These are phyloP conservation scores for Grosmannia clavigera DNA, from an alignment of 2,329 filamentous ascomycete genomes.

Conservation along the genomic window DNA sequence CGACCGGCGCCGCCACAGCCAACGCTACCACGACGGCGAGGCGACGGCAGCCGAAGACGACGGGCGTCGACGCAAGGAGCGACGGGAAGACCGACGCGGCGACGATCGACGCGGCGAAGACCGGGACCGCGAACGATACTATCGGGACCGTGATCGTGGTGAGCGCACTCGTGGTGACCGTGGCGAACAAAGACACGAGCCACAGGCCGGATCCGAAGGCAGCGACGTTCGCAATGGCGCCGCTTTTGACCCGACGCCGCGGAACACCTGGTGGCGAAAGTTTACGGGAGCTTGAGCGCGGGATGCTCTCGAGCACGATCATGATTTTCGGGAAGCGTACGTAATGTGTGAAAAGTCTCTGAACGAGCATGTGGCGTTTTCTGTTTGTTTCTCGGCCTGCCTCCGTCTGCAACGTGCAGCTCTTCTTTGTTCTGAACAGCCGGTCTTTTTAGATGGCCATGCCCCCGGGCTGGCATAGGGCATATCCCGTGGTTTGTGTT, in stretches of 20 bases:
- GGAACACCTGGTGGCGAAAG: constrained; percentile 50
- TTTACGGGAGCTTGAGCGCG: constrained; percentile 21
- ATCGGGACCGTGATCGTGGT: neutral
- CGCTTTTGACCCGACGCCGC: constrained; percentile 33
- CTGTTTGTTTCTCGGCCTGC: too few relatives aligned
- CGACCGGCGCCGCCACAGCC: constrained; percentile 33
- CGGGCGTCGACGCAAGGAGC: constrained; percentile 15
- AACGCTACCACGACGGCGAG: constrained; percentile 25
- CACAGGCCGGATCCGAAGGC: constrained; percentile 16
- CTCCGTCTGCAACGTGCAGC: too few relatives aligned
- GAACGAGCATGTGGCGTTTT: neutral
- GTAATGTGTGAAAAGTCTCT: neutral
- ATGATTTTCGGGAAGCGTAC: neutral
- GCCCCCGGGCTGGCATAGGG: neutral
- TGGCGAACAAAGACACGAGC: constrained; percentile 9
- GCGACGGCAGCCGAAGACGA: constrained; percentile 20
- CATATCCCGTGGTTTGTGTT: neutral
- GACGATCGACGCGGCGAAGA: constrained; percentile 18
- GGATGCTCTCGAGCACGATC: too few relatives aligned
- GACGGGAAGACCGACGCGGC: constrained; percentile 10
- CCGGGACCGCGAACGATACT: constrained; percentile 5
- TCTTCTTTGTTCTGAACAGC: too few relatives aligned
- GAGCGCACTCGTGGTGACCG: neutral
- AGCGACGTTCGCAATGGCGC: constrained; percentile 25
- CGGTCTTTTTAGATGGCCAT: neutral